Conservation (phyloP, 1,139 yeast genomes). For the Zygosaccharomyces sapae region DNA sequence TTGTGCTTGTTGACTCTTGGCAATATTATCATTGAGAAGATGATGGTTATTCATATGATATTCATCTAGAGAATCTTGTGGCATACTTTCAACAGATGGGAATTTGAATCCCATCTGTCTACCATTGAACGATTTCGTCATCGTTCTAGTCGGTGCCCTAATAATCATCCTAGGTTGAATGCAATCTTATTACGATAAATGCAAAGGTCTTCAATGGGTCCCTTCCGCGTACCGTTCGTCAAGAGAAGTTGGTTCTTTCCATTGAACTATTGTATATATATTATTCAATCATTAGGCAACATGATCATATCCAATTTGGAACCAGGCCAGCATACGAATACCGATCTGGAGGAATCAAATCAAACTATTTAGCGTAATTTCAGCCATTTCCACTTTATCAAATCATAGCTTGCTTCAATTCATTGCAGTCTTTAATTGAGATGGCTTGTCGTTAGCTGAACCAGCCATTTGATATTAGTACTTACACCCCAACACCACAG, state of each 20-base stretch:
- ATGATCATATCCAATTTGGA: not conserved
- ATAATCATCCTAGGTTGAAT: constrained; percentile 15
- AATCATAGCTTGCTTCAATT: not conserved
- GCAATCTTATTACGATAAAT: not conserved
- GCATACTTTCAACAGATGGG: constrained; percentile 25
- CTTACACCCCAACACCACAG: not conserved
- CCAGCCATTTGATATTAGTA: constrained; percentile 1
- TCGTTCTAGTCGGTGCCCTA: constrained; percentile 36
- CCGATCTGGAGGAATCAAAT: not conserved
- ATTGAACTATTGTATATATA: not conserved
- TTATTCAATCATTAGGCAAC: not conserved
- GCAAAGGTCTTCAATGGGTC: not conserved
- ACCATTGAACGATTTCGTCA: constrained; percentile 34
- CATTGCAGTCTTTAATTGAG: not conserved
- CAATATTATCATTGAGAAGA: constrained; percentile 22
- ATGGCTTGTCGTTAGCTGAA: not conserved
- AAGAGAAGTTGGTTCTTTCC: not conserved
- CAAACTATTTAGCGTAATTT: not conserved
- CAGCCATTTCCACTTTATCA: not conserved
- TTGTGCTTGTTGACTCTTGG: not conserved
- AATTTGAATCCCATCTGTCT: constrained; percentile 33
- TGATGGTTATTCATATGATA: constrained; percentile 29
- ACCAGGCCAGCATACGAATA: not conserved
- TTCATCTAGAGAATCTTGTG: constrained; percentile 17
- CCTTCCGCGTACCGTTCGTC: not conserved